These are phyloP conservation scores for Xylaria palmicola DNA, from an alignment of 495 filamentous ascomycete species.

Conservation along the genomic window DNA sequence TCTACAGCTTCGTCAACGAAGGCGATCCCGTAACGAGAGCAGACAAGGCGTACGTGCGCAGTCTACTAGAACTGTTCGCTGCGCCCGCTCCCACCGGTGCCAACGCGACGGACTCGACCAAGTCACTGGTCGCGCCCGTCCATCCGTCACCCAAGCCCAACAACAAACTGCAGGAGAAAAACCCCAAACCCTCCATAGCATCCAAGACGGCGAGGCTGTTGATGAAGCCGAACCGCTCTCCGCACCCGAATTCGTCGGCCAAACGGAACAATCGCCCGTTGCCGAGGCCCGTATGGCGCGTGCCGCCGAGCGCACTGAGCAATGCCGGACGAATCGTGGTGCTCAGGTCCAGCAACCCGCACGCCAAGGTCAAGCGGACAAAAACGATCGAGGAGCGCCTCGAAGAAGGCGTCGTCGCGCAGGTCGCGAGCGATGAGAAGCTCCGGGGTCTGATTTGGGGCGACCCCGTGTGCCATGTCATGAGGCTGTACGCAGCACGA, in stretches of 20 bases:
- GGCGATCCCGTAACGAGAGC: constrained; percentile 78
- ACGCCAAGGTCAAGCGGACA: constrained; percentile 29
- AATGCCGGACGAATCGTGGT: constrained; percentile 68
- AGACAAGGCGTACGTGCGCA: constrained; percentile 69
- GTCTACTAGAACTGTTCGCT: constrained; percentile 67
- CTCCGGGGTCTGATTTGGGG: constrained; percentile 70
- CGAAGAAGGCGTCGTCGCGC: constrained; percentile 58
- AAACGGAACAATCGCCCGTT: constrained; percentile 22
- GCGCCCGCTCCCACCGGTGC: constrained; percentile 51
- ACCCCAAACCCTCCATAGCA: constrained; percentile 28
- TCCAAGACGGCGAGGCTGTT: constrained; percentile 29
- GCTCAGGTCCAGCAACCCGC: constrained; percentile 47
- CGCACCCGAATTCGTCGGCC: constrained; percentile 17
- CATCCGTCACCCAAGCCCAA: not conserved
- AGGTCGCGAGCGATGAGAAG: constrained; percentile 60
- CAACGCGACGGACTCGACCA: too few relatives aligned
- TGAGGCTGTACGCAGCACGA: constrained; percentile 68
- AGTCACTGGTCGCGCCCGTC: not conserved
- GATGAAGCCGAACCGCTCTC: constrained; percentile 14
- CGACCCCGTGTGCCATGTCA: constrained; percentile 74
- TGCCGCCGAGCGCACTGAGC: constrained; percentile 61
- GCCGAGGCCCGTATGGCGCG: constrained; percentile 52
- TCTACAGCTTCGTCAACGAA: constrained; percentile 78
- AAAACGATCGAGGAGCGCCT: constrained; percentile 42
- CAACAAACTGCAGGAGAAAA: constrained; percentile 17